Evolutionary conservation across 2,329 filamentous ascomycete genomes (phyloP), one percentile per base, ranked within the genome.

Genomic region (Polychaeton citri): DNA sequence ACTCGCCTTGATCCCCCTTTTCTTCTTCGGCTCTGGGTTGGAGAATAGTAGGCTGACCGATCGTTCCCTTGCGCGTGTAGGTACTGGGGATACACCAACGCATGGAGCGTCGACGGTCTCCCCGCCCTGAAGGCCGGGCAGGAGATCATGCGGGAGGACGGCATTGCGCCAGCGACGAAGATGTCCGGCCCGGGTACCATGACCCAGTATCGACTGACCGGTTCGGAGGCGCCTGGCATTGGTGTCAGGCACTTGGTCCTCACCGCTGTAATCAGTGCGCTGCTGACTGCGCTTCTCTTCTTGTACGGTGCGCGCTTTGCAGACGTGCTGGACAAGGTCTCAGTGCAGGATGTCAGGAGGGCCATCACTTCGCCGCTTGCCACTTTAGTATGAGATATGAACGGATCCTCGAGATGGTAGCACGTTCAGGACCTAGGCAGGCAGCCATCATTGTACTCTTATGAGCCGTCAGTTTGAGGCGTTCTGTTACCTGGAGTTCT

Each of bases 1-100:
- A 16, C 10, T 33, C 10, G 21, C 10, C 18, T 41, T 30, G 40
- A 34, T 16, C 30, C 10, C 5, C 5, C 5, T 4, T 34, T 10
- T 19, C 13, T 18, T 17, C 15, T 5, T 17, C 6, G 8, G 6
- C 21, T n/a, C 21, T 24, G 19, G 19, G 17, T 39, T 13, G 19
- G 36, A 37, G 26, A 39, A 33, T 19, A 16, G 6, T 12, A 13
- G 12, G 20, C 32, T 38, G 32, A 24, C 26, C 17, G 21, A 8
- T 9, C 28, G 7, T 31, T 12, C 7, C 15, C 3, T 7, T 4
- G 12, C 12, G 4, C 10, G 2, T 6, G 6, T 26, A 60, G 58
- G 19, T 65, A 65, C 39, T 65, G 63, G 63, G 61, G 62, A 4
- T 61, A 48, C 36, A 66, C 65, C 46, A 60, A 55, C 21, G 56